Base-by-base conservation (phyloP, 129 eudicot genomes). In the Silybum marianum region DNA sequence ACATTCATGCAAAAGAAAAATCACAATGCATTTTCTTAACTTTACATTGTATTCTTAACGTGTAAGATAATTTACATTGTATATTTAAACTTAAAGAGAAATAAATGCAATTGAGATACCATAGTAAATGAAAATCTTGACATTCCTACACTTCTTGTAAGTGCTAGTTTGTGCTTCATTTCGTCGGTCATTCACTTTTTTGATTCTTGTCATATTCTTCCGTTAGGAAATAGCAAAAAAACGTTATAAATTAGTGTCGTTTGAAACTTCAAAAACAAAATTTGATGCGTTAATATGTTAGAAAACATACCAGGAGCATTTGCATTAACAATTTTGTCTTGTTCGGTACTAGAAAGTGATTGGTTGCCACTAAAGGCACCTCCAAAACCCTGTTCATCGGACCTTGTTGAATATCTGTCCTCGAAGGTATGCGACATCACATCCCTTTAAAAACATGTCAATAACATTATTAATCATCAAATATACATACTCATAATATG, bases 311-410 rank as follows among this genome's bases (percentile, higher is more conserved):
- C 94, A 21, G 94, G 88, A 30, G 87, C 65, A 63, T 89, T 75
- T 12, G 72, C 88, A 62, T 76, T 77, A 63, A 75, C 91, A 78
- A 76, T 72, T 28, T 81, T 80, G 6, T 90, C 89, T 8, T 88
- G 84, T 0, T 83, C 90, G 9, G 32, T 89, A 11, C 85, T 60
- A 1, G 88, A 71, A 28, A 81, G 71, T 9, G 88, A 77, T 24
- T 90, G 86, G 19, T 89, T 93, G 16, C 90, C 90, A 0, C 75
- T 86, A 78, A 84, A 85, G 14, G 80, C 30, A 1, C 97, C 98
- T 73, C 98, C 98, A 79, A 91, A 91, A 1, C 97, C 94, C 70
- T 93, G 97, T 69, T 93, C 97, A 16, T 91, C 94, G 0, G 90
- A 85, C 83, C 98, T 89, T 74, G 97, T 91, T 3, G 97, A 82